Evolutionary conservation across 805 yeast species (phyloP), one percentile per base, ranked within the genome.

Genomic region (Yueomyces sinensis): DNA sequence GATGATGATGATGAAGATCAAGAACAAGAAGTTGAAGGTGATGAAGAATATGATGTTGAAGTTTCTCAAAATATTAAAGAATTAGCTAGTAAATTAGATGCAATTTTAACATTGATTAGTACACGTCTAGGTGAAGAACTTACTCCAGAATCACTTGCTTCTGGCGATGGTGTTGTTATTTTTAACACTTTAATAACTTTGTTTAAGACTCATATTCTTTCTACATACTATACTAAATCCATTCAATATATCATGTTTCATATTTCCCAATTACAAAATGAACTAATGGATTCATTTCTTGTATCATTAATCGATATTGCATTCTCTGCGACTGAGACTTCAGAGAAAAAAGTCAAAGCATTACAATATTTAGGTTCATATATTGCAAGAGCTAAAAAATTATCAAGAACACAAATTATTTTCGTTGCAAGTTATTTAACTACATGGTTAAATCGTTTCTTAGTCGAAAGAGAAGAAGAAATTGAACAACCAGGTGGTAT

Each of bases 291-390:
- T 45, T 79, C 94, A 11, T 89, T 74, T 52, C 58, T 89, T 45
- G 93, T 82, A 2, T 64, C 81, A 29, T 63, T 91, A 43, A 75
- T 89, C 30, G 96, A 89, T 50, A 71, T 80, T 28, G 83, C 94
- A 3, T 78, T 91, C 53, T 71, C 76, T 34, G 68, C 76, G 9
- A 62, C 65, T 30, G 86, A 81, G 52, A 69, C 74, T 18, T 61
- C 75, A 27, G 89, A 82, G 36, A 78, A 75, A 43, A 71, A 94
- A 45, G 74, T 84, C 43, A 87, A 87, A 61, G 81, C 95, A 3
- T 70, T 87, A 70, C 97, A 91, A 57, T 89, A 91, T 53, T 67
- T 89, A 36, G 77, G 95, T 1, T 83, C 95, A 2, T 89, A 76
- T 50, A 73, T 89, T 38, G 91, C 97, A 1, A 70, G 98, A 37